phyloP scores from a whole-genome alignment of 2,329 filamentous ascomycete species.

The Trichoderma afroharzianum region DNA sequence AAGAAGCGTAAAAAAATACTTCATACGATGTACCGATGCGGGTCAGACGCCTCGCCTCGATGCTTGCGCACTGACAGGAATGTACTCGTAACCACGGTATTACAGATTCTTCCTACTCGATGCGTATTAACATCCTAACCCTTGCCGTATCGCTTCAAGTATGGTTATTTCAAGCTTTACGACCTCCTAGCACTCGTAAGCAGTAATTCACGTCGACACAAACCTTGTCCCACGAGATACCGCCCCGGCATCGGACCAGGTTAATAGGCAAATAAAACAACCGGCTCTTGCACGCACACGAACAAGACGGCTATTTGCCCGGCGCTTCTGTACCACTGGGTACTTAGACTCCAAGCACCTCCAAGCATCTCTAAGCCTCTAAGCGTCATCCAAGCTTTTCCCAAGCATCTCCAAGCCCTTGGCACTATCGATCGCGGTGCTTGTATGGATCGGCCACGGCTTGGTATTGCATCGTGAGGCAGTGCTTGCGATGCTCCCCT shows the following conservation, averaged over 20 bases:
- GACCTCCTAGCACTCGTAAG: not conserved
- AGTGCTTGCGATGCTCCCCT: not conserved
- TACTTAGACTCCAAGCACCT: not conserved
- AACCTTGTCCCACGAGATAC: not conserved
- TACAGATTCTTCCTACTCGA: not conserved
- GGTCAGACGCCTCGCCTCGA: not conserved
- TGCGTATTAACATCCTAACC: not conserved
- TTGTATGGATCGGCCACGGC: not conserved
- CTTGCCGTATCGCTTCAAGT: not conserved
- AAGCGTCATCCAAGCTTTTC: not conserved
- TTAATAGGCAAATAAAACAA: not conserved
- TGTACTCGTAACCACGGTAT: not conserved
- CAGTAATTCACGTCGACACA: not conserved
- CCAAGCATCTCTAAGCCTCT: not conserved
- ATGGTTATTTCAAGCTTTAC: not conserved
- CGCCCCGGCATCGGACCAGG: conserved; percentile 10
- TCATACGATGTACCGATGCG: not conserved
- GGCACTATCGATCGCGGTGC: not conserved
- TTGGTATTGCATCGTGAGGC: not conserved
- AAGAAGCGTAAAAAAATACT: not conserved
- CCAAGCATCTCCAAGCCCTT: not conserved
- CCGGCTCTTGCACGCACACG: not conserved
- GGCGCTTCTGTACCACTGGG: not conserved
- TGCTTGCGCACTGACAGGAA: not conserved
- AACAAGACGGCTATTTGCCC: conserved; percentile 2